phyloP scores from a whole-genome alignment of 176 grass and related monocot species.

The Oryza brachyantha region DNA sequence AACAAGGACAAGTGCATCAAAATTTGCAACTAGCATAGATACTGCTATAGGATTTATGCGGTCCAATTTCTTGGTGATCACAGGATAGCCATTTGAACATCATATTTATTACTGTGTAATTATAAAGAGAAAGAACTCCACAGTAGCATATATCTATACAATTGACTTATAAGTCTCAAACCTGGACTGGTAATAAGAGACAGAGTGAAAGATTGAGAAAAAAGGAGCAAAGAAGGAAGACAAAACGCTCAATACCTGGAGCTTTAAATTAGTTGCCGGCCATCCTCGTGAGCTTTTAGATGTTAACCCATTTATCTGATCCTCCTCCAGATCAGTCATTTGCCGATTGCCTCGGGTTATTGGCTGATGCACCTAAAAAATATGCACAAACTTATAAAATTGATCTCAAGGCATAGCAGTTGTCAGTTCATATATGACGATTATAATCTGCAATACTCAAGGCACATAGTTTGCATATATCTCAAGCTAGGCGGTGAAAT shows the following conservation, averaged over 20 bases:
- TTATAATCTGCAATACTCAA: background rate
- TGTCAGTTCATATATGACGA: background rate
- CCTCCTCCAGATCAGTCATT: slow-evolving; percentile 39
- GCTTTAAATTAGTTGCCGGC: slow-evolving; percentile 44
- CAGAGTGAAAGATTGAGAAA: background rate
- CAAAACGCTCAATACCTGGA: slow-evolving; percentile 42
- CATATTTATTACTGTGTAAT: slow-evolving; percentile 16
- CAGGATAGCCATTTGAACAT: background rate
- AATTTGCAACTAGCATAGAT: slow-evolving; percentile 4
- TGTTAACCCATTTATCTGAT: slow-evolving; percentile 50
- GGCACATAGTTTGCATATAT: background rate
- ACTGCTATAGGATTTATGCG: background rate
- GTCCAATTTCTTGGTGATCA: background rate
- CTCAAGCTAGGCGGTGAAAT: background rate
- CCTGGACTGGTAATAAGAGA: slow-evolving; percentile 7
- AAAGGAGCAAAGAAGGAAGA: slow-evolving; percentile 4
- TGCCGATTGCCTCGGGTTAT: slow-evolving; percentile 20
- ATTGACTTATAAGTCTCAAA: background rate
- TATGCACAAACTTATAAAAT: slow-evolving; percentile 17
- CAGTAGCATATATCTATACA: background rate
- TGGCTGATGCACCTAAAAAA: slow-evolving; percentile 40
- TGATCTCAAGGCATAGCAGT: background rate
- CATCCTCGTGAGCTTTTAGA: slow-evolving; percentile 40
- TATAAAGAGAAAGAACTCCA: background rate
- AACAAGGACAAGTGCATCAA: background rate